Evolutionary conservation across 2,329 filamentous ascomycete species (phyloP).

Genomic region (Elsinoe perseae): DNA sequence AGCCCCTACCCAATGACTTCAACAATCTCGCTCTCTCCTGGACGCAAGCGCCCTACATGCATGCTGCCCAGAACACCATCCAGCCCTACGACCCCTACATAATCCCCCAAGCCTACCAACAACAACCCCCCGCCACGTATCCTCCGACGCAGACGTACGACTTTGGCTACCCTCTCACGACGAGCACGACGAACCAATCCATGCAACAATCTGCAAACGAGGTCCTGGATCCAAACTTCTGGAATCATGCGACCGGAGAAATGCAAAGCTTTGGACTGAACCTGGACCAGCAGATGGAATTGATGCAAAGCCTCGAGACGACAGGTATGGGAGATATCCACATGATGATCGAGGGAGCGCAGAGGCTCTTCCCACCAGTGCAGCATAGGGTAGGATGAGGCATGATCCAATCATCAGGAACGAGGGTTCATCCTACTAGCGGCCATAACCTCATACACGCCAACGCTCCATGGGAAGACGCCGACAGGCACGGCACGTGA

Average conservation of each 20-base stretch:
- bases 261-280: slow-evolving; percentile 27
- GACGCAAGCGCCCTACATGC: slow-evolving; percentile 16
- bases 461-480: too few relatives aligned
- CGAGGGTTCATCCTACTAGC: neutral
- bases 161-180: slow-evolving; percentile 1
- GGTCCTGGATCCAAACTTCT: slow-evolving; percentile 15
- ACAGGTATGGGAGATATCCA: slow-evolving; percentile 34
- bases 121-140: neutral
- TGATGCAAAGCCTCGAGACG: slow-evolving; percentile 32
- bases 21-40: slow-evolving; percentile 17
- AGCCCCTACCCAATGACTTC: slow-evolving; percentile 20
- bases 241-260: slow-evolving; percentile 15
- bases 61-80: slow-evolving; percentile 3
- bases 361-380: slow-evolving; percentile 1
- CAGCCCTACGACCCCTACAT: slow-evolving; percentile 19
- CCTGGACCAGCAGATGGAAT: slow-evolving; percentile 30
- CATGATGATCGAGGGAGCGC: slow-evolving; percentile 27
- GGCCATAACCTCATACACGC: too few relatives aligned
- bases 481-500: too few relatives aligned
- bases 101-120: slow-evolving; percentile 16
- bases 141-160: slow-evolving; percentile 8
- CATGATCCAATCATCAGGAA: neutral
- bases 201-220: slow-evolving; percentile 3
- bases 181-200: slow-evolving; percentile 5
- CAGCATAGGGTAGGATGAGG: slow-evolving; percentile 18